Percentiles rank a stretch among this genome's conserved stretches.
Evolutionary conservation across 768 basidiomycete species (phyloP).

Genomic region (Pulveroboletus sp.): DNA sequence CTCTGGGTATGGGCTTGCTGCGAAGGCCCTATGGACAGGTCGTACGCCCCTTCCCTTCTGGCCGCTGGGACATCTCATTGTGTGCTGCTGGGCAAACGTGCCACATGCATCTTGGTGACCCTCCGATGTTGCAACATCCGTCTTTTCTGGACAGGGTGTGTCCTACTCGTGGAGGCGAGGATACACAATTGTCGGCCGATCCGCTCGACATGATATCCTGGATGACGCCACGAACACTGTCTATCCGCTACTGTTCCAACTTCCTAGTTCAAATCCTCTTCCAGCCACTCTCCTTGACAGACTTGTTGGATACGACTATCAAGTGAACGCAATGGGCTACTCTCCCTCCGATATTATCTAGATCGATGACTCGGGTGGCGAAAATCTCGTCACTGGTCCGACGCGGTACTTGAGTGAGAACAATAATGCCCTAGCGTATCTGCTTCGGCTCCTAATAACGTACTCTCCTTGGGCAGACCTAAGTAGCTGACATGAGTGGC

Average conservation of each 20-base stretch:
- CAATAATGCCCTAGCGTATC: conserved; percentile 19
- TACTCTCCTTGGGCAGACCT: conserved; percentile 36
- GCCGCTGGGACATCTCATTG: conserved; percentile 38
- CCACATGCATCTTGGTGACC: conserved; percentile 24
- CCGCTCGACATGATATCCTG: conserved; percentile 47
- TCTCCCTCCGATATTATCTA: conserved; percentile 57
- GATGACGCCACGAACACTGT: conserved; percentile 60
- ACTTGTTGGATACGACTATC: conserved; percentile 68
- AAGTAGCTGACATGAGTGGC: conserved; percentile 39
- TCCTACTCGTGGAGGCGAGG: conserved; percentile 70
- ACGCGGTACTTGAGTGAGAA: conserved; percentile 57
- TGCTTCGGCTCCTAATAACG: conserved; percentile 39
- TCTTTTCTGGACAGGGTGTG: conserved; percentile 50
- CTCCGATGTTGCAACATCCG: conserved; percentile 30
- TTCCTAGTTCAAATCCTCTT: conserved; percentile 51
- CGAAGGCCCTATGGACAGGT: conserved; percentile 3
- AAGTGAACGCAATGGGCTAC: conserved; percentile 54
- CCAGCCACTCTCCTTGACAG: conserved; percentile 73
- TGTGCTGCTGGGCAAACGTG: conserved; percentile 33
- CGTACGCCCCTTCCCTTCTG: conserved; percentile 46
- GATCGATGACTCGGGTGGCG: conserved; percentile 75
- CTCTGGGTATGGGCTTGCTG: conserved; percentile 31
- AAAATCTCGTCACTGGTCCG: conserved; percentile 58
- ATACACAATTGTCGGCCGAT: conserved; percentile 48
- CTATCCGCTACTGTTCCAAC: conserved; percentile 46